Evolutionary conservation across 495 filamentous ascomycete genomes (phyloP), one percentile per base, ranked within the genome.

Genomic region (Trichocladium uniseriatum): DNA sequence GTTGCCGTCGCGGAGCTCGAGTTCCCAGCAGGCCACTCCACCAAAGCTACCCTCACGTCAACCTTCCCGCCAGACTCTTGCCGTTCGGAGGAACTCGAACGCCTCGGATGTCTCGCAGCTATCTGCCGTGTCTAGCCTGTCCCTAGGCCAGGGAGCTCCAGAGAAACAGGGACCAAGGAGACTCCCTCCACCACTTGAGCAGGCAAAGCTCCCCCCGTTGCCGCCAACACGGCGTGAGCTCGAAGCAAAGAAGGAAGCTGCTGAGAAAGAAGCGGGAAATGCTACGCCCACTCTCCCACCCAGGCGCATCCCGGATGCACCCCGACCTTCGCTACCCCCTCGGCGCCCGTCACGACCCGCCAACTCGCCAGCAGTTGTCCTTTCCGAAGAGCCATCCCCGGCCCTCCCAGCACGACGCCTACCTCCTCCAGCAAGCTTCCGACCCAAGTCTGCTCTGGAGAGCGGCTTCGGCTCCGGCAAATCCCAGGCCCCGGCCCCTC

Each of bases 131-230:
- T 75, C 72, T 6, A 66, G 52, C 38, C 44, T 71, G 22, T 75
- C 72, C 20, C 40, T 72, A 32, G 64, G 55, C 34, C 58, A 57
- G 15, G 53, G 58, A 8, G 51, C 49, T 3, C 42, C 50, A 15
- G 63, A 72, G 35, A 49, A 53, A 9, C 66, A 64, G 15, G 38
- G 57, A 2, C 19, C 41, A 28, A 61, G 74, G 48, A 70, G 68
- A 16, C 58, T 78, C 10, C 71, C 76, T 0, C 75, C 76, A 1
- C 45, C 73, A 0, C 55, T 76, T 9, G 73, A 75, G 20, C 63
- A 70, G 44, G 67, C 74, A 6, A 73, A 71, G 27, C 64, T 79
- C 0, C 75, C 76, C 0, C 73, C 69, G 15, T 60, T 79, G 7
- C 72, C 69, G 0, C 70, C 70, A 5, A 69, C 66, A 5, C 58